Evolutionary conservation across 176 grass and related monocot species (phyloP), one percentile per base, ranked within the genome.

Genomic region (Melocanna baccifera): DNA sequence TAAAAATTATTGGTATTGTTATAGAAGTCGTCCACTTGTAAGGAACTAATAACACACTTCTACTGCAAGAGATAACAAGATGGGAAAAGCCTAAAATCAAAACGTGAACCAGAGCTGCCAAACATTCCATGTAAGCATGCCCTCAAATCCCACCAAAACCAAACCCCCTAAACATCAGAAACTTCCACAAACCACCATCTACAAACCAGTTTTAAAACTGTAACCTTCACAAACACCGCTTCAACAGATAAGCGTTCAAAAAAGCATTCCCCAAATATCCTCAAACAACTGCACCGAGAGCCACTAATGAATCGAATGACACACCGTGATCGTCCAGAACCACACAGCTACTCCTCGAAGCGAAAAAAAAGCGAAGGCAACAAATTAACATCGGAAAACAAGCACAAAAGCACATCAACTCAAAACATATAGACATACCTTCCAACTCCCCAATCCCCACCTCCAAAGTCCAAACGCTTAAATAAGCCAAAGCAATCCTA

Each of bases 401-500:
- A 57, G 26, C 43, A 41, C 22, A 71, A 53, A 83, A 71, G 20
- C 72, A 52, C 43, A 42, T 59, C 48, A 37, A 64, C 15, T 30
- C 34, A 20, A 52, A n/a, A 16, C 1, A 62, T 23, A 74, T 2
- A 28, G 48, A 56, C 41, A 26, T 23, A 12, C 12, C 18, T 66
- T 16, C 69, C 34, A 73, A 19, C 56, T 69, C 53, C 65, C 53
- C 52, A 52, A 16, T 26, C 71, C 52, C 23, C 51, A 57, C 32
- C 43, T 83, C 74, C 78, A 53, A 73, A 79, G 58, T 71, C 67
- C 15, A n/a, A 39, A 37, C 11, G 62, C 53, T 70, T 71, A 71
- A 19, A 82, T 69, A 86, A 65, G 78, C 55, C 64, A 66, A 71
- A 77, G 78, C 36, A 65, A 82, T 77, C 88, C 78, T 86, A 82